Percentiles rank a stretch among this genome's conserved stretches.
These are phyloP conservation scores for Aspergillus nanangensis DNA, from an alignment of 495 filamentous ascomycete species.

Conservation along the genomic window DNA sequence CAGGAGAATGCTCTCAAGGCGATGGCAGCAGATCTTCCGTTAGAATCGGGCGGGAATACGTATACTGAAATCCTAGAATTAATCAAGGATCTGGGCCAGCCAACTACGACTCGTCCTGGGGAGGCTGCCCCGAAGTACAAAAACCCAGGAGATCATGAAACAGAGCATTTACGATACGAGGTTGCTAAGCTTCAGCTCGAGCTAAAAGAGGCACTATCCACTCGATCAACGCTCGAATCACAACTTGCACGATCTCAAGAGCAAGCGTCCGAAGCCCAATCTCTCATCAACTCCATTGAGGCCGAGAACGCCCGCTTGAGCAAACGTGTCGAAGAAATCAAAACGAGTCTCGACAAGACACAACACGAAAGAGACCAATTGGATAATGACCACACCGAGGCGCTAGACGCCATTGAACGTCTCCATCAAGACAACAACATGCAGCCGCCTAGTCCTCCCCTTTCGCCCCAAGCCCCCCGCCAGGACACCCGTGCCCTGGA, in stretches of 20 bases:
- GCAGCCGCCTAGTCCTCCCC: constrained; percentile 28
- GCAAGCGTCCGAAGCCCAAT: constrained; percentile 37
- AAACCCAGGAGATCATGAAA: constrained; percentile 14
- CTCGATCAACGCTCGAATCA: constrained; percentile 27
- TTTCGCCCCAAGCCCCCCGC: constrained; percentile 18
- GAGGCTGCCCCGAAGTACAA: constrained; percentile 17
- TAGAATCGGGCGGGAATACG: constrained; percentile 28
- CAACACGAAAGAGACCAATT: constrained; percentile 29
- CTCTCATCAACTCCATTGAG: constrained; percentile 42
- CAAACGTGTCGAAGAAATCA: constrained; percentile 29
- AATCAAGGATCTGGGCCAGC: constrained; percentile 34
- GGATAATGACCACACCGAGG: constrained; percentile 31
- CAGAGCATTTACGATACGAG: constrained; percentile 24
- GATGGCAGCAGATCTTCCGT: constrained; percentile 37
- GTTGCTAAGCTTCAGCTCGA: constrained; percentile 27
- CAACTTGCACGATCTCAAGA: constrained; percentile 32
- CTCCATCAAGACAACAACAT: constrained; percentile 75
- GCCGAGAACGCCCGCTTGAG: constrained; percentile 41
- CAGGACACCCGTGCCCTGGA: constrained; percentile 20
- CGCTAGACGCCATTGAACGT: constrained; percentile 72
- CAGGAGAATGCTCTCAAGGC: constrained; percentile 40
- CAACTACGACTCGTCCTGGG: constrained; percentile 10
- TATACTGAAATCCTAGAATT: constrained; percentile 41
- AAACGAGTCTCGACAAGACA: constrained; percentile 27
- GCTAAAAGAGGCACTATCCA: constrained; percentile 18